Evolutionary conservation across 768 basidiomycete genomes (phyloP).

Genomic region (Glaciozyma antarctica): DNA sequence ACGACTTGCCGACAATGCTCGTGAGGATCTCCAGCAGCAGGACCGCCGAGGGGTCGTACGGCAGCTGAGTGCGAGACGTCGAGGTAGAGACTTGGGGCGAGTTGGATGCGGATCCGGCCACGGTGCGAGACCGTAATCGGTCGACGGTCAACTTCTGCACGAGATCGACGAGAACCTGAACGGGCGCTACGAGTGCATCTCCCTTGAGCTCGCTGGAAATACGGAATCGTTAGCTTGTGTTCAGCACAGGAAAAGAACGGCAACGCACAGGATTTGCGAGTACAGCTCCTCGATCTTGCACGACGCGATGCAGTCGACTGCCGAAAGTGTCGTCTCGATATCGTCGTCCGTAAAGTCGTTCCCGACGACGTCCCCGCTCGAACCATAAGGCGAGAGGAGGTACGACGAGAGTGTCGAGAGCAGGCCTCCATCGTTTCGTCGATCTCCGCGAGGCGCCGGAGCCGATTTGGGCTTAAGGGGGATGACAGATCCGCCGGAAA

Average conservation of each 20-base stretch:
- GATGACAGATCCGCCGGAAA: conserved; percentile 87
- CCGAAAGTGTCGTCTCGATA: conserved; percentile 84
- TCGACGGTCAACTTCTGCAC: conserved; percentile 85
- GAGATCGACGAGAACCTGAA: conserved; percentile 77
- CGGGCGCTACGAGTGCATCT: conserved; percentile 69
- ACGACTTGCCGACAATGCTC: conserved; percentile 68
- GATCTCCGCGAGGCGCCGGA: conserved; percentile 44
- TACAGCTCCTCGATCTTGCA: conserved; percentile 92
- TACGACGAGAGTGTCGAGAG: conserved; percentile 91
- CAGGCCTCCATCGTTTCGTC: conserved; percentile 68
- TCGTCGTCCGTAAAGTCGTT: conserved; percentile 59
- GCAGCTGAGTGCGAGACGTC: conserved; percentile 45
- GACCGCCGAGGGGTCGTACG: conserved; percentile 91
- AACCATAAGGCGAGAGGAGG: conserved; percentile 87
- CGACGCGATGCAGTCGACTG: conserved; percentile 87
- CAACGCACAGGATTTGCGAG: conserved; percentile 74
- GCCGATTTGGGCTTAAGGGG: conserved; percentile 55
- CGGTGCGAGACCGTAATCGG: conserved; percentile 37
- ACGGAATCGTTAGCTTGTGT: not conserved
- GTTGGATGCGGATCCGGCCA: conserved; percentile 7
- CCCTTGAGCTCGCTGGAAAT: conserved; percentile 58
- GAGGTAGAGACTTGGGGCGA: conserved; percentile 22
- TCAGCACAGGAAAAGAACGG: not conserved
- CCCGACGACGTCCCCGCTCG: conserved; percentile 37
- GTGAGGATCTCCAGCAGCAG: conserved; percentile 93